phyloP scores from a whole-genome alignment of 202 grass and related monocot species.

The Setaria viridis region DNA sequence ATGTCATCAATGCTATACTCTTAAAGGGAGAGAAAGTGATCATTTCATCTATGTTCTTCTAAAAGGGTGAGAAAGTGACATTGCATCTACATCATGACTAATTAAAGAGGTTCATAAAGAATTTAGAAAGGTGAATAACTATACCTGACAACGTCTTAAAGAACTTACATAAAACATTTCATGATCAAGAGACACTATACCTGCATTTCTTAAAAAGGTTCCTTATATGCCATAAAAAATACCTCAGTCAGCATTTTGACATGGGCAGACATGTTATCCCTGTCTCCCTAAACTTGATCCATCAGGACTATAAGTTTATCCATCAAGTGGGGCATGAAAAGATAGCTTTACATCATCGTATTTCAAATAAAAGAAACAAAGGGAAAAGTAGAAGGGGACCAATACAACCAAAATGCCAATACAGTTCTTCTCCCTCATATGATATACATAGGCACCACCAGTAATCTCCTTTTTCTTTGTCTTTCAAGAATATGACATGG shows the following conservation, averaged over 20 bases:
- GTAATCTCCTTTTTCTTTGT: neutral
- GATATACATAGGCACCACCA: neutral
- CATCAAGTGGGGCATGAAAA: neutral
- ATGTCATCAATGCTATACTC: slow-evolving; percentile 28
- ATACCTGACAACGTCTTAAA: neutral
- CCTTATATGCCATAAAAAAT: neutral
- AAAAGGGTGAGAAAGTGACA: slow-evolving; percentile 21
- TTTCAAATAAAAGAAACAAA: neutral
- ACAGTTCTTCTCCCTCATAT: neutral
- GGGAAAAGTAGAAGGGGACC: neutral
- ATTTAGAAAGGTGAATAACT: neutral
- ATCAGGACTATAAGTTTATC: neutral
- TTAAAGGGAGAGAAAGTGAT: slow-evolving; percentile 23
- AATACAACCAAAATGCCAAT: neutral
- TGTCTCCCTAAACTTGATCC: neutral
- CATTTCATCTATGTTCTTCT: slow-evolving; percentile 9
- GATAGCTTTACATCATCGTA: neutral
- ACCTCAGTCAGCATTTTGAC: neutral
- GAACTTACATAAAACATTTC: neutral
- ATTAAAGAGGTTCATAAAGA: neutral
- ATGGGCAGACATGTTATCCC: neutral
- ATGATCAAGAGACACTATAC: neutral
- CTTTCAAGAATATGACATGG: neutral
- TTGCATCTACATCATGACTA: slow-evolving; percentile 15
- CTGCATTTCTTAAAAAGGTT: neutral